A percentile compares a stretch with the other conserved stretches of the same genome.
Conservation (phyloP, 116 monocot genomes). For the Zostera marina region DNA sequence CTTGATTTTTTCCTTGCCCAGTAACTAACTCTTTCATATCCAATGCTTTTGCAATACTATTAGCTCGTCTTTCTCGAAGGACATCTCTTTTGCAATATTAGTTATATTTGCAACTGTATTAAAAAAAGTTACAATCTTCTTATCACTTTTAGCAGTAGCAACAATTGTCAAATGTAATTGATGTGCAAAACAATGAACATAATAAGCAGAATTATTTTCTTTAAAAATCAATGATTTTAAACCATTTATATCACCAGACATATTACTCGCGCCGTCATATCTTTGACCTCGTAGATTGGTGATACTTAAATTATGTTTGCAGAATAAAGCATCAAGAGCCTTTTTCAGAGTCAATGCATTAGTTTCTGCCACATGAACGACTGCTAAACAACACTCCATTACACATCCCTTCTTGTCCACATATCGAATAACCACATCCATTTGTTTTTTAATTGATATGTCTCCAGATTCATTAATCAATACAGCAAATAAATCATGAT, state of each 20-base stretch:
- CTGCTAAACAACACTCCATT: not conserved
- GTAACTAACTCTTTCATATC: too few relatives aligned
- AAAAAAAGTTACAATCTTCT: not conserved
- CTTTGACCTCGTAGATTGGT: constrained; percentile 6
- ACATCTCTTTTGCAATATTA: not conserved
- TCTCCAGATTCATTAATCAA: constrained; percentile 2
- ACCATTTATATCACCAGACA: constrained; percentile 12
- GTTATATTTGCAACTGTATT: not conserved
- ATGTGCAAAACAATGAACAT: constrained; percentile 18
- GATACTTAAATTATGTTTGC: not conserved
- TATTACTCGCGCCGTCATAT: constrained; percentile 20
- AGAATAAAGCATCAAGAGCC: not conserved
- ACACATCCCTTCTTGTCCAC: constrained; percentile 5
- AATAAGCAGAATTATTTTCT: constrained; percentile 6
- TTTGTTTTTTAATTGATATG: constrained; percentile 9
- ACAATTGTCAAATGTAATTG: constrained; percentile 5
- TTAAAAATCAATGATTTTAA: constrained; percentile 10
- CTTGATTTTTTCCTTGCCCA: too few relatives aligned
- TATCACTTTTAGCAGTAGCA: not conserved
- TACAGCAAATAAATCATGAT: not conserved
- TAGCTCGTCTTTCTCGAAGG: not conserved
- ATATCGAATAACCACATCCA: constrained; percentile 11
- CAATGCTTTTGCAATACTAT: too few relatives aligned
- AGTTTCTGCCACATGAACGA: constrained; percentile 5
- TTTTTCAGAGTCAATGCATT: constrained; percentile 1